Base-by-base conservation (phyloP, 2,329 filamentous ascomycete species). In the Epichloe aotearoae region DNA sequence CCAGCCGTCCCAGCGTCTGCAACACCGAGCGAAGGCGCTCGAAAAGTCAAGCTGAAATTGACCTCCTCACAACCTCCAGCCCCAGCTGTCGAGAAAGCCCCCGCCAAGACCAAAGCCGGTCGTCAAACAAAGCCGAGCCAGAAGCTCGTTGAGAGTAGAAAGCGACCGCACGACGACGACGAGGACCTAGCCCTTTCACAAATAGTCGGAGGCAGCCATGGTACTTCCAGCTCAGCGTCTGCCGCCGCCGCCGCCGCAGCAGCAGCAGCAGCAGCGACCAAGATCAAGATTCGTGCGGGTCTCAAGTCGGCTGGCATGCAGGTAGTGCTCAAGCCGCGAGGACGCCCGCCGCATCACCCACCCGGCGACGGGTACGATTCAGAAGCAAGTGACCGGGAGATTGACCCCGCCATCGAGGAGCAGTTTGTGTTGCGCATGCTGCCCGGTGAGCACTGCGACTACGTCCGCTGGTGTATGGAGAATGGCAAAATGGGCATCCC, bases 341-440 rank as follows among this genome's bases (percentile, higher is more conserved):
- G 83, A n/a, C 77, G 81, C 55, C 74, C 79, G 1, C 84, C 86
- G 6, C 72, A 77, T 34, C 79, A 87, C 55, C 82, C 82, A 5
- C 78, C 80, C 1, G 93, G 93, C 48, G 88, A 95, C 51, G 93
- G 91, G 7, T 98, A 97, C 67, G 93, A 98, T 64, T 96, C 90
- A 3, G 93, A 97, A 66, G 88, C 90, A 12, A 93, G 89, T 50
- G 93, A 97, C 62, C 81, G 84, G 14, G 93, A 98, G 66, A 68
- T 73, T 10, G 93, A 98, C 61, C 93, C 93, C 0, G 77, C 85
- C 1, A 87, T 95, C 54, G 91, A 97, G 66, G 86, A 91, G 61
- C 84, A 94, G 56, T 88, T 97, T 57, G 76, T 98, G 8, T 67
- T 98, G 54, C 86, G 93, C 53, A 95, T 96, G 86, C 66, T 82